Base-by-base conservation (phyloP, 495 filamentous ascomycete species). In the Pyrenula aspistea region DNA sequence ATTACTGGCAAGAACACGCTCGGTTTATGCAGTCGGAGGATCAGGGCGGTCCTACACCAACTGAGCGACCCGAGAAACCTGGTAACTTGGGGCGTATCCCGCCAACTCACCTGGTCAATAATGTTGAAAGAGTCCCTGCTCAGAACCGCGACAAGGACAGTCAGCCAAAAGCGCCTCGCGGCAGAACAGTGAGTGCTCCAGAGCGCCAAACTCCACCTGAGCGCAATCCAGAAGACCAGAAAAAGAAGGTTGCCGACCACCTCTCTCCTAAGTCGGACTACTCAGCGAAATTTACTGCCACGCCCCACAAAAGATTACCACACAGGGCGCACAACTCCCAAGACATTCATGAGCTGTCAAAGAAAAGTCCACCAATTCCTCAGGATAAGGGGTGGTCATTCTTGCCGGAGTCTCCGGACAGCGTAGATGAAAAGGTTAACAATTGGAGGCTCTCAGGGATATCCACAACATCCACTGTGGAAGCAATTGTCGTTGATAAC, bases 391-490 rank as follows among this genome's bases (percentile, higher is more conserved):
- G 66, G 23, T 79, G 75, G 72, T 72, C 76, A 20, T 64, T 68
- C 3, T 53, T 59, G 24, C 68, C 71, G 31, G 56, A 63, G 54
- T 54, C 57, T 8, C 53, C 58, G 12, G 54, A 61, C 11, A 42
- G 31, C 15, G 25, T 59, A 3, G 56, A 65, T 22, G 60, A 73
- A 21, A 71, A 78, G 49, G 65, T 76, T 3, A 73, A 72, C 36
- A 25, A 61, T 21, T 67, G 64, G 36, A 63, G 76, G 12, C 77
- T 80, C 25, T 91, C 87, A 20, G 74, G 71, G 15, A 74, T 83
- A 58, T 89, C 87, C 11, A 78, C 75, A 4, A 75, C 78, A 10
- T 89, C 87, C 2, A 89, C 86, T 0, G 77, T 90, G 15, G 85
- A 87, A 68, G 86, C 82, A 11, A 78, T 87, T 67, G 76, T 89